Percentiles rank a stretch among this genome's conserved stretches.
Conservation (phyloP, 306 rosid genomes). For the Dalbergia cochinchinensis region DNA sequence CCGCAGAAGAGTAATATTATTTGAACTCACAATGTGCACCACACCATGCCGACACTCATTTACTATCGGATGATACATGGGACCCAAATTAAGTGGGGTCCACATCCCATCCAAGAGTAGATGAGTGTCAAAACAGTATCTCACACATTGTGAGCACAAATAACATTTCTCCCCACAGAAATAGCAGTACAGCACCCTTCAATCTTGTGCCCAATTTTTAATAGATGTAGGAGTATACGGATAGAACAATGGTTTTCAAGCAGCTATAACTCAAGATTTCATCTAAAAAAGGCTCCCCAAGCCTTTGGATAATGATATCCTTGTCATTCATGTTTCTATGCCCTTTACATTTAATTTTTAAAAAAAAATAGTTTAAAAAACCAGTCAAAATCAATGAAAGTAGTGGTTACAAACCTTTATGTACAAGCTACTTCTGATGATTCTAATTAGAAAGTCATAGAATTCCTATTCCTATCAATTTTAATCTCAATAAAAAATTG, state of each 20-base stretch:
- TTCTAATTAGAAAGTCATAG: slow-evolving; percentile 3
- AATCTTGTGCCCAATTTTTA: slow-evolving; percentile 1
- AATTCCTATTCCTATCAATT: not conserved
- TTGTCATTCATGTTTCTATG: slow-evolving; percentile 13
- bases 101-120: no score
- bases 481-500: not conserved
- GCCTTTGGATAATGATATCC: slow-evolving; percentile 4
- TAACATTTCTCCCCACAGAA: no score
- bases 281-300: not conserved
- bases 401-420: slow-evolving; percentile 29
- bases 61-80: no score
- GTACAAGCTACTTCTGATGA: slow-evolving; percentile 9
- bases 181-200: not conserved
- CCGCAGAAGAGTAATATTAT: not conserved
- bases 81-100: no score
- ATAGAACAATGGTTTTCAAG: slow-evolving; percentile 26
- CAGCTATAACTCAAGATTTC: slow-evolving; percentile 30
- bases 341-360: not conserved
- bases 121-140: no score
- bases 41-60: no score
- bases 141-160: no score
- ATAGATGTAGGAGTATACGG: not conserved
- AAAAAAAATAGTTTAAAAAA: slow-evolving; percentile 20
- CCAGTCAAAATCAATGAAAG: slow-evolving; percentile 18
- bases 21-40: no score